Evolutionary conservation across 768 basidiomycete species (phyloP).

Genomic region (Boletus subcaerulescens): DNA sequence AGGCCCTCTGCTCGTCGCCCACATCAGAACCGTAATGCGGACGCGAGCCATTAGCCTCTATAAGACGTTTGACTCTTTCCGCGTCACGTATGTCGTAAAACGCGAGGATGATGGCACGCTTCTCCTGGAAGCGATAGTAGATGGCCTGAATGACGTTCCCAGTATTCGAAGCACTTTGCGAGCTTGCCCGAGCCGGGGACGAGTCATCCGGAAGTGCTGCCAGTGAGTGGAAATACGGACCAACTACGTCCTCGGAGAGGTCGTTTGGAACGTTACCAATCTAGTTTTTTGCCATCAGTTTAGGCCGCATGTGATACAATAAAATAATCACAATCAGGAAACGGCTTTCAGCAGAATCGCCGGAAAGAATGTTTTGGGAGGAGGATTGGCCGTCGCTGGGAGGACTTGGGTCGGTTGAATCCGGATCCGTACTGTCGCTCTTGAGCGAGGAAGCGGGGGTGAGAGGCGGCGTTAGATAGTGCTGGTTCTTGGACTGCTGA

Average conservation of each 20-base stretch:
- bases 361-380: constrained; percentile 2
- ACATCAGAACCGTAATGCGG: neutral
- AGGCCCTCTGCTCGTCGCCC: constrained; percentile 6
- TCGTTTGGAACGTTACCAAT: constrained; percentile 39
- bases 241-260: constrained; percentile 30
- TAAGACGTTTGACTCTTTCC: constrained; percentile 41
- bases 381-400: constrained; percentile 22
- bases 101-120: constrained; percentile 53
- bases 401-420: constrained; percentile 28
- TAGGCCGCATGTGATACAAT: neutral
- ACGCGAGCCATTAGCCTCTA: constrained; percentile 28
- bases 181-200: constrained; percentile 1
- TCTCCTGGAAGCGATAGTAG: constrained; percentile 48
- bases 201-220: constrained; percentile 17
- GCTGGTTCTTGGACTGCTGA: constrained; percentile 28
- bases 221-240: constrained; percentile 30
- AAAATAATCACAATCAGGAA: constrained; percentile 30
- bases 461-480: constrained; percentile 63
- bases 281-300: constrained; percentile 27
- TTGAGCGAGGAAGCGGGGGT: constrained; percentile 61
- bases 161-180: constrained; percentile 11
- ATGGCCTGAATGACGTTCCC: constrained; percentile 50
- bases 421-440: constrained; percentile 35
- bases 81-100: constrained; percentile 62
- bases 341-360: constrained; percentile 26